These are phyloP conservation scores for Royoungia palumana DNA, from an alignment of 768 basidiomycete genomes.

Conservation along the genomic window DNA sequence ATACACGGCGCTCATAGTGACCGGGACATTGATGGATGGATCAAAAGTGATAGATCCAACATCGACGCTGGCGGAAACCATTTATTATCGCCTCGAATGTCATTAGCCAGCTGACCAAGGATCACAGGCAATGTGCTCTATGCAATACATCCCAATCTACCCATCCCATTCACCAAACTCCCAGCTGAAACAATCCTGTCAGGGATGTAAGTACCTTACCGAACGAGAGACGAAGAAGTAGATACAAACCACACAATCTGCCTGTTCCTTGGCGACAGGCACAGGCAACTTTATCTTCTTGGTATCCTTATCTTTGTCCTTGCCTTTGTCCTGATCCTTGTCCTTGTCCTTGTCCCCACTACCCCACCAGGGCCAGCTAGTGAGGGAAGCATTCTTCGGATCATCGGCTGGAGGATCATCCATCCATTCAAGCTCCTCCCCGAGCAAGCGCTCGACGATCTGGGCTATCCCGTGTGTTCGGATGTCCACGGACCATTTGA, in stretches of 20 bases:
- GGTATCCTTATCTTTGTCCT: slow-evolving; percentile 23
- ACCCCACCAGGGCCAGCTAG: slow-evolving; percentile 29
- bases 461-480: slow-evolving; percentile 69
- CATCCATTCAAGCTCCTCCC: slow-evolving; percentile 52
- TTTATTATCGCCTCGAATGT: not conserved
- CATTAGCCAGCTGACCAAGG: not conserved
- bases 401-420: slow-evolving; percentile 19
- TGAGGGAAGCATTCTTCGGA: not conserved
- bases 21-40: not conserved
- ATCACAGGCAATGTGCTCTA: not conserved
- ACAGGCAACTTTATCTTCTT: slow-evolving; percentile 34
- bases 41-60: not conserved
- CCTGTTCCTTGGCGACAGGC: slow-evolving; percentile 49
- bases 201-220: not conserved
- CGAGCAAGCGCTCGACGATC: slow-evolving; percentile 64
- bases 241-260: slow-evolving; percentile 60
- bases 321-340: slow-evolving; percentile 15
- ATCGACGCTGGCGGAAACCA: no score
- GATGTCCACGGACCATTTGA: slow-evolving; percentile 76
- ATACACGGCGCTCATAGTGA: not conserved
- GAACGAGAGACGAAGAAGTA: not conserved
- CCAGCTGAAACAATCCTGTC: slow-evolving; percentile 73
- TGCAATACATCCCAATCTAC: not conserved
- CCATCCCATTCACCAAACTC: slow-evolving; percentile 49
- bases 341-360: slow-evolving; percentile 31